phyloP scores from a whole-genome alignment of 306 rosid genomes.

The Rosa rugosa region DNA sequence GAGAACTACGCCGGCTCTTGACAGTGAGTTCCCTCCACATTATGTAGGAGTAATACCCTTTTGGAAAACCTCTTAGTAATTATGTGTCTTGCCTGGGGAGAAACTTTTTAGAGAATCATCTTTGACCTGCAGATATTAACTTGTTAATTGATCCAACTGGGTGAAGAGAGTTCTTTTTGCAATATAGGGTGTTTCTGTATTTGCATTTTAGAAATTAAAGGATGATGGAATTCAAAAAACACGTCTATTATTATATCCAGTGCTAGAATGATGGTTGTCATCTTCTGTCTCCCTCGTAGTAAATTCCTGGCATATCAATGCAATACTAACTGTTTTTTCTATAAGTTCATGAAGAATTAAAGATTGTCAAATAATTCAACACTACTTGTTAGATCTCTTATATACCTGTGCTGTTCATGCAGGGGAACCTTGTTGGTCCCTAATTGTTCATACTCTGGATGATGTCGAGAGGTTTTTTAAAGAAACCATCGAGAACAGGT shows the following conservation, averaged over 20 bases:
- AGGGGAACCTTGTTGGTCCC: conserved; percentile 91
- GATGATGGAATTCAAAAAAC: background rate
- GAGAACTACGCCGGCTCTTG: background rate
- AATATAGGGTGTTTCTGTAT: background rate
- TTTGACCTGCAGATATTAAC: background rate
- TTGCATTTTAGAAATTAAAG: background rate
- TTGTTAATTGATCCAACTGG: background rate
- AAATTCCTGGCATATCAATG: background rate
- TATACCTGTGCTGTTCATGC: conserved; percentile 25
- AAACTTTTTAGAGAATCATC: background rate
- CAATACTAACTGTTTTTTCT: background rate
- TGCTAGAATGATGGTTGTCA: background rate
- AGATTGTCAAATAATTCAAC: background rate
- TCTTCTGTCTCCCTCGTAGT: background rate
- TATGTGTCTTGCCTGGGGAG: background rate
- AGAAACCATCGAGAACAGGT: conserved; percentile 90
- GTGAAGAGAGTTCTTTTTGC: background rate
- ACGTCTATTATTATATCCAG: background rate
- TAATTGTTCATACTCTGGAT: conserved; percentile 66
- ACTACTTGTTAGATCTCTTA: background rate
- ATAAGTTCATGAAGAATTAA: background rate
- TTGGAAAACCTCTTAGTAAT: background rate
- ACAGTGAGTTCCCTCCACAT: background rate
- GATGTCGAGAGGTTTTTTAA: conserved; percentile 84
- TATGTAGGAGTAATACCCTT: background rate